Conservation (phyloP, 768 basidiomycete genomes). For the Kwoniella dendrophila region DNA sequence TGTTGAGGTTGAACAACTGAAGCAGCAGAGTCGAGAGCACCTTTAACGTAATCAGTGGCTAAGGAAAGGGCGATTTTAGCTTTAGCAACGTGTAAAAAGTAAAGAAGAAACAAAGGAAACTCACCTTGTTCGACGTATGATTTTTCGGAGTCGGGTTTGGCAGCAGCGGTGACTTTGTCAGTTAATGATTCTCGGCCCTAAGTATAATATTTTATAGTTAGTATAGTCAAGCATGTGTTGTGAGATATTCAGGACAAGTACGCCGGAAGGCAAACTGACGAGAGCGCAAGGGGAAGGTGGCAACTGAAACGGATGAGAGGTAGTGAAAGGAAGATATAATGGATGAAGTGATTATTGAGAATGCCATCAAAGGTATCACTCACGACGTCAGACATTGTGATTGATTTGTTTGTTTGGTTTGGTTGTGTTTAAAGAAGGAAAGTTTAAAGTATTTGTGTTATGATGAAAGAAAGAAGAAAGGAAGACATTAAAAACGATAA, state of each 20-base stretch:
- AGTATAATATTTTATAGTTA: not conserved
- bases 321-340: not conserved
- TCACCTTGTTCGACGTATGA: conserved; percentile 40
- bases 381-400: conserved; percentile 45
- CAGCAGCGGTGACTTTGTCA: conserved; percentile 43
- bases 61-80: not conserved
- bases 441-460: conserved; percentile 9
- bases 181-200: conserved; percentile 44
- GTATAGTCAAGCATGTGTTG: not conserved
- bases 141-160: conserved; percentile 51
- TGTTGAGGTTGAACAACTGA: conserved; percentile 48
- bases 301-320: not conserved
- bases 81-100: conserved; percentile 5
- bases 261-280: no score
- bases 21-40: conserved; percentile 43
- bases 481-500: not conserved
- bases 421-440: conserved; percentile 7
- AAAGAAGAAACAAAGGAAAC: not conserved
- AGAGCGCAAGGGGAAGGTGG: not conserved
- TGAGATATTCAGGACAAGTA: no score
- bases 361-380: conserved; percentile 14
- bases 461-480: conserved; percentile 16
- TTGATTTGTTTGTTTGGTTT: conserved; percentile 18
- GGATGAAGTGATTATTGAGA: not conserved
- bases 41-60: conserved; percentile 38